Conservation (phyloP, 768 basidiomycete genomes). For the Trametes punicea region DNA sequence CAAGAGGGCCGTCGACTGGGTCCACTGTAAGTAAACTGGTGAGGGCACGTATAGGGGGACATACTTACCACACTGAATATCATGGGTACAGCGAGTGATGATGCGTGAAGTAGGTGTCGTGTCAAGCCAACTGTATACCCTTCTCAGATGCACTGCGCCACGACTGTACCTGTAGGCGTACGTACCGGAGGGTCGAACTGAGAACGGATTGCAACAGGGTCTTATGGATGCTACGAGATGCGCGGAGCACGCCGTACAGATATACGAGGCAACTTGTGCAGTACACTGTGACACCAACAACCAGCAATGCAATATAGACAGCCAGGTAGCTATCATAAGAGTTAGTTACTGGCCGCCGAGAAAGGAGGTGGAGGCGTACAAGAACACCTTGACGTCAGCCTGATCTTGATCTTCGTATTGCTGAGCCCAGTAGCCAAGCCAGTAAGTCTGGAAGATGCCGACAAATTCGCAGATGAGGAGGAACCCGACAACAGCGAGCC, state of each 20-base stretch:
- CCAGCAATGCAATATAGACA: conserved; percentile 25
- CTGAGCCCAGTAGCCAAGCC: conserved; percentile 35
- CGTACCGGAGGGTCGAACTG: conserved; percentile 31
- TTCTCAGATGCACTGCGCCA: neutral
- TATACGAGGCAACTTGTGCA: conserved; percentile 23
- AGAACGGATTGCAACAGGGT: conserved; percentile 30
- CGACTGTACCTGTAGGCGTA: neutral
- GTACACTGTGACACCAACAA: conserved; percentile 20
- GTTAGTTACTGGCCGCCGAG: neutral
- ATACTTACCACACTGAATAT: conserved; percentile 42
- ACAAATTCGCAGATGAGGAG: conserved; percentile 18
- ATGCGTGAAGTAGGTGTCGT: conserved; percentile 54
- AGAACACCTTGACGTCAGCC: conserved; percentile 30
- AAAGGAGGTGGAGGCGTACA: conserved; percentile 19
- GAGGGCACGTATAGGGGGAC: neutral
- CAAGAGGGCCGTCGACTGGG: conserved; percentile 36
- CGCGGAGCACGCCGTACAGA: conserved; percentile 30
- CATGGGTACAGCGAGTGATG: conserved; percentile 65
- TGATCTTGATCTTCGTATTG: conserved; percentile 32
- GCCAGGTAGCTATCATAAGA: conserved; percentile 27
- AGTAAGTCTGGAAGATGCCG: conserved; percentile 31
- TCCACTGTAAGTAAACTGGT: neutral
- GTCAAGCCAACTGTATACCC: conserved; percentile 43
- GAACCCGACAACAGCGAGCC: conserved; percentile 25
- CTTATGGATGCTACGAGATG: conserved; percentile 33